These are phyloP conservation scores for Scortechinia acanthostroma DNA, from an alignment of 2,329 filamentous ascomycete species.

Conservation along the genomic window DNA sequence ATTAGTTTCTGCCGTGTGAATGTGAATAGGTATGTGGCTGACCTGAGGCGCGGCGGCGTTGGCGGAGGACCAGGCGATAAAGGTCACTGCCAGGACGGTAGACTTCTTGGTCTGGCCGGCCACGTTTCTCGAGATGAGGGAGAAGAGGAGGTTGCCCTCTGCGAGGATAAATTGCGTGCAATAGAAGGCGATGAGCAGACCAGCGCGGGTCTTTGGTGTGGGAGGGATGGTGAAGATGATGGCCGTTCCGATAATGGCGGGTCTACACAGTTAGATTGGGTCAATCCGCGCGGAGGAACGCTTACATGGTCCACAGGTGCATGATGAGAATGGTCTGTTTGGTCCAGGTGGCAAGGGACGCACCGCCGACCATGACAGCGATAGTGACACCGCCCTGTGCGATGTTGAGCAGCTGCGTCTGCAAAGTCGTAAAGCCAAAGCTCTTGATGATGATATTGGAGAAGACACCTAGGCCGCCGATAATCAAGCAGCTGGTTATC, in stretches of 20 bases:
- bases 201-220: conserved; percentile 35
- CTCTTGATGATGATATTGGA: conserved; percentile 18
- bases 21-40: too few relatives aligned
- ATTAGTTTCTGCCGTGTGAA: too few relatives aligned
- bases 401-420: conserved; percentile 18
- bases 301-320: conserved; percentile 5
- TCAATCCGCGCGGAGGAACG: too few relatives aligned
- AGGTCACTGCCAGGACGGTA: conserved; percentile 45
- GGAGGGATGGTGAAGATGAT: conserved; percentile 47
- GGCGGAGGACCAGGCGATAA: conserved; percentile 45
- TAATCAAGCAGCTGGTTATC: conserved; percentile 14
- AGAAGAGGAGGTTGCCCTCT: conserved; percentile 39
- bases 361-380: conserved; percentile 13
- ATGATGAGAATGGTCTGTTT: conserved; percentile 12
- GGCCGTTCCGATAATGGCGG: conserved; percentile 40
- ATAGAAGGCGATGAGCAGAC: conserved; percentile 48
- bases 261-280: too few relatives aligned
- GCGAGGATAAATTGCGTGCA: conserved; percentile 53
- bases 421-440: conserved; percentile 14
- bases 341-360: conserved; percentile 9
- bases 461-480: conserved; percentile 24
- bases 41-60: conserved; percentile 43
- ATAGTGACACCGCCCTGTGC: conserved; percentile 14
- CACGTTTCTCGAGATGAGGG: conserved; percentile 44
- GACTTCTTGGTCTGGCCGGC: conserved; percentile 53